Evolutionary conservation across 768 basidiomycete genomes (phyloP).

Genomic region (Xerocomus brunneocitrinus): DNA sequence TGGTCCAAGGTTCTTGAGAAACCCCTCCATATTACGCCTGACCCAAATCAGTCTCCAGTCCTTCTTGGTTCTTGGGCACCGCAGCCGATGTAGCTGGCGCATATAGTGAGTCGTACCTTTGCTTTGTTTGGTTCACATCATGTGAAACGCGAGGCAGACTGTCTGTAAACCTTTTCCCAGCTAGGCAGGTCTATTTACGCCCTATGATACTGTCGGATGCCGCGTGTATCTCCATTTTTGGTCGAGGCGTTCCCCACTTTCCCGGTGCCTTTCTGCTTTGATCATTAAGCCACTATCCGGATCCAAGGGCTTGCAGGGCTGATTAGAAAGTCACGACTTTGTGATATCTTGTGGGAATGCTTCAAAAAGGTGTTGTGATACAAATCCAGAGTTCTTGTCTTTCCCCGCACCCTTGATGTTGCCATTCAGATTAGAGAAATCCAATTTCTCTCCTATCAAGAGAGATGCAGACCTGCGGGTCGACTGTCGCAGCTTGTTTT

Average conservation of each 20-base stretch:
- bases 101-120: background rate
- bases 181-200: slow-evolving; percentile 5
- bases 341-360: background rate
- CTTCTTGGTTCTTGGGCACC: background rate
- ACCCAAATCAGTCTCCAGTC: too few relatives aligned
- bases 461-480: slow-evolving; percentile 11
- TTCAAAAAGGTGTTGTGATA: slow-evolving; percentile 3
- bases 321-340: background rate
- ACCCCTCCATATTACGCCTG: background rate
- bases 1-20: background rate
- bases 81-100: background rate
- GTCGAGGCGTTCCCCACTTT: background rate
- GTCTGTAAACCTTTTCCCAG: background rate
- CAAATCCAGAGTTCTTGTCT: background rate
- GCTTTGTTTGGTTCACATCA: slow-evolving; percentile 5
- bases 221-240: slow-evolving; percentile 4
- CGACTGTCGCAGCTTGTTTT: slow-evolving; percentile 22
- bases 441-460: slow-evolving; percentile 16
- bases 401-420: slow-evolving; percentile 12
- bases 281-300: background rate
- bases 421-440: slow-evolving; percentile 7
- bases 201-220: background rate
- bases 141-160: slow-evolving; percentile 12
- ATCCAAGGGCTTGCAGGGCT: background rate
- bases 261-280: background rate